Conservation (phyloP, 345 rosid species). For the Boechera stricta region DNA sequence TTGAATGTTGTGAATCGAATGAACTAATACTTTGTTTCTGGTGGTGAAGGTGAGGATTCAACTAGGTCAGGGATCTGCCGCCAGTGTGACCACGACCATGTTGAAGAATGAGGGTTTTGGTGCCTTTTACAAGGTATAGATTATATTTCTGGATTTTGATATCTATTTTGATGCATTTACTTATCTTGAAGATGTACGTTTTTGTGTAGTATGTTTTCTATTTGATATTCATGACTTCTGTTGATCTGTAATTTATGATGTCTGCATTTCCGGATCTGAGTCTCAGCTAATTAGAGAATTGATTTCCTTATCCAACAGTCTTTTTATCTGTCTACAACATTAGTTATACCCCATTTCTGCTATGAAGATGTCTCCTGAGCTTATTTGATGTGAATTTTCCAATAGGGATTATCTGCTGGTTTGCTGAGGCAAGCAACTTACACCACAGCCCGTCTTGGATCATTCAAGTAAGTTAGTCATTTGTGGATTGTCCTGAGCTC, state of each 20-base stretch:
- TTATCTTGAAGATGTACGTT: neutral
- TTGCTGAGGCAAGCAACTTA: slow-evolving; percentile 96
- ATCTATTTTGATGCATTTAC: slow-evolving; percentile 22
- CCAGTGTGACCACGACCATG: slow-evolving; percentile 72
- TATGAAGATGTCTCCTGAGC: slow-evolving; percentile 7
- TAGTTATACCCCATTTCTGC: neutral
- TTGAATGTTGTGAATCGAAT: slow-evolving; percentile 20
- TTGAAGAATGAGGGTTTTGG: slow-evolving; percentile 82
- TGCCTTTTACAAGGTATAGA: slow-evolving; percentile 88
- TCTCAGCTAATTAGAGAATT: neutral
- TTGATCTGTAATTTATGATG: slow-evolving; percentile 13
- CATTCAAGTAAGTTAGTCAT: slow-evolving; percentile 70
- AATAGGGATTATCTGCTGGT: slow-evolving; percentile 95
- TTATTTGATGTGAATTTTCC: slow-evolving; percentile 1
- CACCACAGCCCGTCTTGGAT: slow-evolving; percentile 96
- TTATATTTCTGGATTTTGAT: neutral
- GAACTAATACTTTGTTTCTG: slow-evolving; percentile 19
- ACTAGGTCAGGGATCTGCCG: slow-evolving; percentile 97
- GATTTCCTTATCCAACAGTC: neutral
- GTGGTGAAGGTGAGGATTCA: slow-evolving; percentile 92
- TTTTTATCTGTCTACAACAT: neutral
- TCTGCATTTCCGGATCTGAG: neutral
- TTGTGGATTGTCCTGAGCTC: slow-evolving; percentile 14
- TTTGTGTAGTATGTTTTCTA: slow-evolving; percentile 4
- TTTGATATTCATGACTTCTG: slow-evolving; percentile 1